Evolutionary conservation across 2,329 filamentous ascomycete genomes (phyloP).

Genomic region (Aspergillus tamarii): DNA sequence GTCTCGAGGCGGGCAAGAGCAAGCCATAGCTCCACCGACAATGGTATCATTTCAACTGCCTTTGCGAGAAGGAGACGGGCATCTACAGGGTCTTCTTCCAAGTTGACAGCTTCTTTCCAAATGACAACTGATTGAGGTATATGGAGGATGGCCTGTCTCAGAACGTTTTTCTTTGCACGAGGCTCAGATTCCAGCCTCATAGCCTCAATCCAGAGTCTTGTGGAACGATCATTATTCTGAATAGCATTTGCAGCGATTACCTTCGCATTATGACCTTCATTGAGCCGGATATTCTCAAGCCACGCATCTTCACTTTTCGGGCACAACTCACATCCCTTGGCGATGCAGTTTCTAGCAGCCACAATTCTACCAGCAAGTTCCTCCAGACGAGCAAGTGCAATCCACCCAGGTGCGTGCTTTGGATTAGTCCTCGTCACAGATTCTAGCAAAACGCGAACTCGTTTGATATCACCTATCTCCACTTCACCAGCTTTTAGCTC

Average conservation of each 20-base stretch:
- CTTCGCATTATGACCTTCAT: slow-evolving; percentile 90
- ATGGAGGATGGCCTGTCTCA: slow-evolving; percentile 87
- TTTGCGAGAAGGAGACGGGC: slow-evolving; percentile 88
- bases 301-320: slow-evolving; percentile 94
- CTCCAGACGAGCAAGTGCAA: slow-evolving; percentile 88
- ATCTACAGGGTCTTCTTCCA: slow-evolving; percentile 88
- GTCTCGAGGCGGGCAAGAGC: slow-evolving; percentile 87
- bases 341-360: slow-evolving; percentile 83
- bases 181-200: slow-evolving; percentile 87
- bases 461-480: slow-evolving; percentile 91
- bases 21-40: slow-evolving; percentile 93
- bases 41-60: slow-evolving; percentile 90
- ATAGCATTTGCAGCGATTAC: slow-evolving; percentile 93
- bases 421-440: slow-evolving; percentile 98
- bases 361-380: slow-evolving; percentile 91
- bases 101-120: slow-evolving; percentile 97
- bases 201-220: slow-evolving; percentile 90
- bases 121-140: slow-evolving; percentile 91
- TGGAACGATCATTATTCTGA: slow-evolving; percentile 85
- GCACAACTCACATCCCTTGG: slow-evolving; percentile 84
- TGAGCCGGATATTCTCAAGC: slow-evolving; percentile 93
- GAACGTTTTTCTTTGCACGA: slow-evolving; percentile 86
- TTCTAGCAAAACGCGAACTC: slow-evolving; percentile 87
- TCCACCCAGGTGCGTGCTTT: slow-evolving; percentile 92
- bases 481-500: slow-evolving; percentile 78